Evolutionary conservation across 2,329 filamentous ascomycete species (phyloP).

Genomic region (Arthrobotrys megalospora): DNA sequence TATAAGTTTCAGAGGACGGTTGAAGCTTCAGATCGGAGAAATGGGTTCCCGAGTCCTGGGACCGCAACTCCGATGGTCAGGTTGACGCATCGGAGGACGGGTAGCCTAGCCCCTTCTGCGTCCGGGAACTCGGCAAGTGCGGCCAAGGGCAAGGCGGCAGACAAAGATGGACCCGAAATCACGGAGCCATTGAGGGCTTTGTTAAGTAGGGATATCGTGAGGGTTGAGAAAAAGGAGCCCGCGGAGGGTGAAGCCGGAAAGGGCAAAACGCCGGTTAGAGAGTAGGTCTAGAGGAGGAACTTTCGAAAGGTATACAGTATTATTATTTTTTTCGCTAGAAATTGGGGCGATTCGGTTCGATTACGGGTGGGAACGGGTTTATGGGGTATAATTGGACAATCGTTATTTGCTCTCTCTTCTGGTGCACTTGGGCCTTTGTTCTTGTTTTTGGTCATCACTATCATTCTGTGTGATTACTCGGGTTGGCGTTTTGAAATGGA

Average conservation of each 20-base stretch:
- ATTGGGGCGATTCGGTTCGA: conserved; percentile 27
- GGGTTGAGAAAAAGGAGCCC: conserved; percentile 52
- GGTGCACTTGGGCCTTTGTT: conserved; percentile 5
- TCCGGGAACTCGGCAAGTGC: conserved; percentile 10
- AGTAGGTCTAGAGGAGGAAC: conserved; percentile 10
- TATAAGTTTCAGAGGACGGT: conserved; percentile 88
- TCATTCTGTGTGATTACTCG: conserved; percentile 2
- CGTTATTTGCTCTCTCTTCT: not conserved
- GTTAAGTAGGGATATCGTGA: conserved; percentile 43
- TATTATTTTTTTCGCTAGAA: conserved; percentile 13
- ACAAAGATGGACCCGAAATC: conserved; percentile 54
- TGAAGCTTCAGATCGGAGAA: conserved; percentile 91
- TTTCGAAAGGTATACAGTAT: not conserved
- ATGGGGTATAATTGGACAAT: not conserved
- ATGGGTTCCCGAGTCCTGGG: conserved; percentile 68
- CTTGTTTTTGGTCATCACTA: not conserved
- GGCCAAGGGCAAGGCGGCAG: conserved; percentile 42
- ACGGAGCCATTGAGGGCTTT: conserved; percentile 48
- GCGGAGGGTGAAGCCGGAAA: conserved; percentile 39
- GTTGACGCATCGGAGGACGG: conserved; percentile 50
- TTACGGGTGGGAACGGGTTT: not conserved
- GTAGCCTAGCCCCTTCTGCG: conserved; percentile 18
- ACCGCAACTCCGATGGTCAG: conserved; percentile 51
- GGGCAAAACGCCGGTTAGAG: conserved; percentile 45
- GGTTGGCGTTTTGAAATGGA: not conserved